These are phyloP conservation scores for Ilyonectria destructans DNA, from an alignment of 2,329 filamentous ascomycete species.

Conservation along the genomic window DNA sequence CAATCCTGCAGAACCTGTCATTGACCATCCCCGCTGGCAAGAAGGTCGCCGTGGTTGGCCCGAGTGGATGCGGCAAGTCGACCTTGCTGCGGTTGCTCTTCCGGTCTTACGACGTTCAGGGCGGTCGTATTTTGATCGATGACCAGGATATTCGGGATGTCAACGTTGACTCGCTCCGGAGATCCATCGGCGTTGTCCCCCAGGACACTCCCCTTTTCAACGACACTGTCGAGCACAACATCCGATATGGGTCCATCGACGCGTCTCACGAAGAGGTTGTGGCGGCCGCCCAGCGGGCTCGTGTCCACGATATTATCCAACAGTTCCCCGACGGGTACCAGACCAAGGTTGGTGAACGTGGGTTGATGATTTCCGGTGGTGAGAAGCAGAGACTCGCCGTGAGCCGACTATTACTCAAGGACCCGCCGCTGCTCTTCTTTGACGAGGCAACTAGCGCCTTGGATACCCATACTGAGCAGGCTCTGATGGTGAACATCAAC, in stretches of 20 bases:
- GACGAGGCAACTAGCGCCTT: slow-evolving; percentile 95
- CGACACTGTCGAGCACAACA: slow-evolving; percentile 95
- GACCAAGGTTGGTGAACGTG: slow-evolving; percentile 93
- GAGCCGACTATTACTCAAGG: slow-evolving; percentile 87
- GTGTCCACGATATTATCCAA: slow-evolving; percentile 86
- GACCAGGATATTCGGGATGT: slow-evolving; percentile 93
- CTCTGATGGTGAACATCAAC: slow-evolving; percentile 92
- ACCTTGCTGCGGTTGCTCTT: slow-evolving; percentile 93
- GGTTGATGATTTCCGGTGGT: slow-evolving; percentile 96
- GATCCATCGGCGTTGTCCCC: slow-evolving; percentile 93
- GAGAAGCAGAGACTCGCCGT: slow-evolving; percentile 95
- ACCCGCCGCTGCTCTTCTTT: slow-evolving; percentile 92
- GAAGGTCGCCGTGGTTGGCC: slow-evolving; percentile 96
- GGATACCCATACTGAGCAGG: slow-evolving; percentile 94
- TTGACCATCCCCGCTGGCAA: slow-evolving; percentile 95
- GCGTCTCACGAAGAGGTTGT: slow-evolving; percentile 82
- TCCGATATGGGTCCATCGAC: slow-evolving; percentile 89
- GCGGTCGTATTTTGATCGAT: slow-evolving; percentile 90
- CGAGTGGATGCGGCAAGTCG: slow-evolving; percentile 96
- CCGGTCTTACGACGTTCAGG: slow-evolving; percentile 92
- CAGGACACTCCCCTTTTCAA: slow-evolving; percentile 99
- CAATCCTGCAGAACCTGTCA: slow-evolving; percentile 87
- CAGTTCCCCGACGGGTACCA: slow-evolving; percentile 90
- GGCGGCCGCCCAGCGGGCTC: slow-evolving; percentile 85
- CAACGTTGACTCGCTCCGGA: slow-evolving; percentile 85